phyloP scores from a whole-genome alignment of 768 basidiomycete genomes.

The Suillus subaureus region DNA sequence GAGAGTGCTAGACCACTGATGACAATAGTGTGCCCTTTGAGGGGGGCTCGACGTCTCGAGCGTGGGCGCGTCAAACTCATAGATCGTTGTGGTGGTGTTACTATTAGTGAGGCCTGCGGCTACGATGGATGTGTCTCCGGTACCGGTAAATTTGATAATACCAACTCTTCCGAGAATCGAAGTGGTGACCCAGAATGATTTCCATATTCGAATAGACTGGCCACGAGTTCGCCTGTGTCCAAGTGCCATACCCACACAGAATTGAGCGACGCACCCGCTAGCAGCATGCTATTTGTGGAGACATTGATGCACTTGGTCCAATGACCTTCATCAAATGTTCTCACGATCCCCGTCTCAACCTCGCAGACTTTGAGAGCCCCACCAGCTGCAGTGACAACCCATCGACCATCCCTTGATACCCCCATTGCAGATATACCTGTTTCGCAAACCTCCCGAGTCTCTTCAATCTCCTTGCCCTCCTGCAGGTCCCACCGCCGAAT shows the following conservation, averaged over 20 bases:
- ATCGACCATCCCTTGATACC: no score
- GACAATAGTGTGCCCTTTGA: neutral
- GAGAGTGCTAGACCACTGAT: neutral
- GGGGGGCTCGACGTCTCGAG: neutral
- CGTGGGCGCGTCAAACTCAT: neutral
- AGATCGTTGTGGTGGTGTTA: accelerated
- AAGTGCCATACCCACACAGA: no score
- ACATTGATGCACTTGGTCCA: neutral
- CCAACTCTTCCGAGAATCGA: neutral
- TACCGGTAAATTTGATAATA: no score
- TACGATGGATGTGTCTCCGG: neutral
- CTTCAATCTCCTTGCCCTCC: no score
- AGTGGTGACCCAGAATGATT: neutral
- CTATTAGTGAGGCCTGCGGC: neutral
- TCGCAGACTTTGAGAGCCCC: neutral
- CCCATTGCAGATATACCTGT: no score
- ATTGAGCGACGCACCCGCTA: no score
- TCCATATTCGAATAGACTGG: neutral
- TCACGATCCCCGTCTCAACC: neutral
- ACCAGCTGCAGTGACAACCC: no score
- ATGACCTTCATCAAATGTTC: neutral
- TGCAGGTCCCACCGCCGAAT: no score
- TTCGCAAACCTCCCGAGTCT: no score
- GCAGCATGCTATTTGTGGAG: neutral
- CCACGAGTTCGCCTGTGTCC: neutral